Base-by-base conservation (phyloP, 495 filamentous ascomycete genomes). In the Trichocladium uniseriatum region DNA sequence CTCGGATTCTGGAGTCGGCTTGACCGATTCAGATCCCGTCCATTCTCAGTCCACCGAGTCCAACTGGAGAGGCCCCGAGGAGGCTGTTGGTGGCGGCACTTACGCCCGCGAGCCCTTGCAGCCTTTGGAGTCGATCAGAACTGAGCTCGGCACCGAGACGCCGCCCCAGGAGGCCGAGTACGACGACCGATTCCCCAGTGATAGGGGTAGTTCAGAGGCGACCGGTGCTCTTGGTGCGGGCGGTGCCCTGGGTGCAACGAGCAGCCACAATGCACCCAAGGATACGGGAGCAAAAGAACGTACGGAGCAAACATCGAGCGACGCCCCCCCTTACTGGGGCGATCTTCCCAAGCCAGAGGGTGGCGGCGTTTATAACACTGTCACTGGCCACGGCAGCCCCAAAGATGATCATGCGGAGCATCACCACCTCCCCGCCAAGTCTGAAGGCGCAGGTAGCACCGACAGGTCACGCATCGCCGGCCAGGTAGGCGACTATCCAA, bases 331-430 rank as follows among this genome's bases (percentile, higher is more conserved):
- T 0, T 70, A 72, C 49, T 71, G 69, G 69, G 69, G 69, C 21
- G 49, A 56, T 27, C 55, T 69, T 21, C 65, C 69, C 43, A 59
- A 61, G 41, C 62, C 63, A 3, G 38, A 50, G 10, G 54, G 58
- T 5, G 55, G 61, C 14, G 59, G 54, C 5, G 51, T 70, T n/a
- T 70, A 72, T 28, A 72, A 72, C 49, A 62, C 61, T 0, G 67
- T 72, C 10, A 59, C 57, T 4, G 69, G 69, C 14, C 69, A 72
- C 29, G 69, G 69, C 5, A 72, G 69, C 45, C 35, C 65, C 38
- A 54, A 58, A 7, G 63, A 65, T 38, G 57, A 57, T 43, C 57
- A 67, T 27, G 55, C 45, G 0, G 55, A 69, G 18, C 67, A 68
- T 39, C 59, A 64, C 20, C 37, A 52, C 40, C 6, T 60, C 19